phyloP scores from a whole-genome alignment of 768 basidiomycete genomes.

The Leccinum olivaceopallidum region DNA sequence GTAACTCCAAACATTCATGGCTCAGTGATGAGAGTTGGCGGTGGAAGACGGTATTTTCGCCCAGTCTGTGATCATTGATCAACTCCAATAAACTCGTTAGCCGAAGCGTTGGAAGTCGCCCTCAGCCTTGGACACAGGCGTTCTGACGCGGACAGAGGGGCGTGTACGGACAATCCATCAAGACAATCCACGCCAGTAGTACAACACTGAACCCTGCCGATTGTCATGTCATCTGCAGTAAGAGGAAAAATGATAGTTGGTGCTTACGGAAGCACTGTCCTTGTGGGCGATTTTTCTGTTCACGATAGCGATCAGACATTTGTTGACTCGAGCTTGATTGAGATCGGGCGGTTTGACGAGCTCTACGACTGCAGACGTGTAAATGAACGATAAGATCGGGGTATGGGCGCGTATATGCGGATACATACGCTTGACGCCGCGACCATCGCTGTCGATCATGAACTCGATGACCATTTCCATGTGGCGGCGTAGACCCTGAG shows the following conservation, averaged over 20 bases:
- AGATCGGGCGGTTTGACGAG: constrained; percentile 79
- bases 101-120: too few relatives aligned
- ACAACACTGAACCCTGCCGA: constrained; percentile 61
- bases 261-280: constrained; percentile 59
- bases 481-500: constrained; percentile 67
- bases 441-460: constrained; percentile 62
- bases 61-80: too few relatives aligned
- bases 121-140: too few relatives aligned
- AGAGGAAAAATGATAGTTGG: not conserved
- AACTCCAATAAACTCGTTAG: too few relatives aligned
- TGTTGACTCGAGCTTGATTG: constrained; percentile 89
- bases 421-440: constrained; percentile 55
- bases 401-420: constrained; percentile 43
- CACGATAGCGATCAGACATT: constrained; percentile 89
- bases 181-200: constrained; percentile 64
- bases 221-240: not conserved
- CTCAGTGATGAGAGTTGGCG: too few relatives aligned
- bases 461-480: constrained; percentile 81
- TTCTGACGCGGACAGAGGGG: too few relatives aligned
- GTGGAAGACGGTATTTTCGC: too few relatives aligned
- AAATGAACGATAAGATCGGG: not conserved
- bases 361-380: constrained; percentile 59
- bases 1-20: too few relatives aligned
- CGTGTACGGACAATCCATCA: constrained; percentile 11
- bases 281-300: constrained; percentile 83